Percentiles rank a stretch among this genome's conserved stretches.
These are phyloP conservation scores for Ogataea thermomethanolica DNA, from an alignment of 805 yeast genomes.

Conservation along the genomic window DNA sequence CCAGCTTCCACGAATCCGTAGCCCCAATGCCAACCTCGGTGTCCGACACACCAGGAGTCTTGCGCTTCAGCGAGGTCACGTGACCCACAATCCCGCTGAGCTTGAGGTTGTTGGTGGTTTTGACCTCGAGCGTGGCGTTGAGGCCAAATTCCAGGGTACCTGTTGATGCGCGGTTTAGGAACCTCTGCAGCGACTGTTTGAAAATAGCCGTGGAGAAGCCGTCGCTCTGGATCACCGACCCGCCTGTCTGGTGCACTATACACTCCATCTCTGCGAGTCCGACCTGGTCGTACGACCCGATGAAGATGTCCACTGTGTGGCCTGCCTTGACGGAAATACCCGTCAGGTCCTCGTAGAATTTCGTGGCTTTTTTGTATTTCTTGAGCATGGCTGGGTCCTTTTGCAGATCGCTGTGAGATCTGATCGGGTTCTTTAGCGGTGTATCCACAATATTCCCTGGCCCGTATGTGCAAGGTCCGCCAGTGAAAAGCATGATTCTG, in stretches of 20 bases:
- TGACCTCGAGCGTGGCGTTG: constrained; percentile 58
- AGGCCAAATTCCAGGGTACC: constrained; percentile 49
- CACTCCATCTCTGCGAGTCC: constrained; percentile 67
- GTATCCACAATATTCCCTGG: constrained; percentile 59
- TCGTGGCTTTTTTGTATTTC: constrained; percentile 41
- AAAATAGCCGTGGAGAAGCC: constrained; percentile 65
- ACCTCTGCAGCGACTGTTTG: constrained; percentile 58
- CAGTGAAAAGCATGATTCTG: constrained; percentile 50
- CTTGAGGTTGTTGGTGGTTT: constrained; percentile 46
- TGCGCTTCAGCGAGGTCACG: constrained; percentile 44
- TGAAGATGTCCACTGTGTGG: constrained; percentile 52
- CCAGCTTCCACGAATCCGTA: constrained; percentile 59
- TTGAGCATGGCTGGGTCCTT: constrained; percentile 39
- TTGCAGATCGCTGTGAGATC: constrained; percentile 62
- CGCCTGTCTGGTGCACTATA: constrained; percentile 57
- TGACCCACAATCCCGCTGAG: constrained; percentile 63
- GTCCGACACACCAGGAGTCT: constrained; percentile 34
- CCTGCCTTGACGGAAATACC: constrained; percentile 46
- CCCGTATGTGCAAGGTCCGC: constrained; percentile 65
- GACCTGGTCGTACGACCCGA: constrained; percentile 67
- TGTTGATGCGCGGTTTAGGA: constrained; percentile 38
- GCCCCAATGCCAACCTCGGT: constrained; percentile 44
- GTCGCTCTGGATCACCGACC: constrained; percentile 59
- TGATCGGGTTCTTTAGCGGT: constrained; percentile 56
- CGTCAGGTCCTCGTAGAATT: constrained; percentile 50